Evolutionary conservation across 2,329 filamentous ascomycete genomes (phyloP).

Genomic region (Xylariaceae sp.): DNA sequence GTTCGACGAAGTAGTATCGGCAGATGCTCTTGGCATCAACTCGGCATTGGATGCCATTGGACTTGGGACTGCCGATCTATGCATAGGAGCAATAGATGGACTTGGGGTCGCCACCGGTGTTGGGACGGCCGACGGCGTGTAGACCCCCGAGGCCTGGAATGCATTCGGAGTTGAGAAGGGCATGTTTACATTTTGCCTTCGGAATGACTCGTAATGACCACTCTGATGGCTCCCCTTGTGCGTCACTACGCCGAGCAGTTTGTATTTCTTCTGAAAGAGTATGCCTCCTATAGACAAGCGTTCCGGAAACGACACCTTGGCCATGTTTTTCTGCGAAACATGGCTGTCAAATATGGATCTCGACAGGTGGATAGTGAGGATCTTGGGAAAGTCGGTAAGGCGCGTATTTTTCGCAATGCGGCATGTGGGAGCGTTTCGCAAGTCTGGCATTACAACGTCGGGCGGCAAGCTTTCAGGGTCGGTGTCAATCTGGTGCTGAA

Average conservation of each 20-base stretch:
- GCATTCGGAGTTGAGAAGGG: conserved; percentile 79
- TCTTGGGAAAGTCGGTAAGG: conserved; percentile 80
- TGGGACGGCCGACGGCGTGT: conserved; percentile 57
- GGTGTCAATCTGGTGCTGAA: conserved; percentile 65
- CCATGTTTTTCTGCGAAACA: conserved; percentile 84
- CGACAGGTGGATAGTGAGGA: conserved; percentile 87
- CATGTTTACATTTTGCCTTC: conserved; percentile 71
- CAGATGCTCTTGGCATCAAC: conserved; percentile 38
- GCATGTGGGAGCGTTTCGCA: conserved; percentile 69
- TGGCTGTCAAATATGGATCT: conserved; percentile 84
- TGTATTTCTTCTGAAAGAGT: conserved; percentile 72
- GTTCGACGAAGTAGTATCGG: conserved; percentile 33
- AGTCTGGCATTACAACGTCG: conserved; percentile 69
- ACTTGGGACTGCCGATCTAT: conserved; percentile 35
- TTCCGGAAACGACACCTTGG: conserved; percentile 90
- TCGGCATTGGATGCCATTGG: conserved; percentile 45
- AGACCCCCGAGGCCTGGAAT: conserved; percentile 70
- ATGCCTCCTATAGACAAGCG: conserved; percentile 76
- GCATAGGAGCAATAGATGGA: conserved; percentile 41
- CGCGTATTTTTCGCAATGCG: conserved; percentile 83
- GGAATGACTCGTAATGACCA: conserved; percentile 94
- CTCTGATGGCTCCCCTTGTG: conserved; percentile 95
- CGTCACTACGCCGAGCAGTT: conserved; percentile 78
- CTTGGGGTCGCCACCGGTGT: conserved; percentile 38
- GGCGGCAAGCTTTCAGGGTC: conserved; percentile 75